phyloP scores from a whole-genome alignment of 805 yeast species.

The Sugiyamaella chiloensis region DNA sequence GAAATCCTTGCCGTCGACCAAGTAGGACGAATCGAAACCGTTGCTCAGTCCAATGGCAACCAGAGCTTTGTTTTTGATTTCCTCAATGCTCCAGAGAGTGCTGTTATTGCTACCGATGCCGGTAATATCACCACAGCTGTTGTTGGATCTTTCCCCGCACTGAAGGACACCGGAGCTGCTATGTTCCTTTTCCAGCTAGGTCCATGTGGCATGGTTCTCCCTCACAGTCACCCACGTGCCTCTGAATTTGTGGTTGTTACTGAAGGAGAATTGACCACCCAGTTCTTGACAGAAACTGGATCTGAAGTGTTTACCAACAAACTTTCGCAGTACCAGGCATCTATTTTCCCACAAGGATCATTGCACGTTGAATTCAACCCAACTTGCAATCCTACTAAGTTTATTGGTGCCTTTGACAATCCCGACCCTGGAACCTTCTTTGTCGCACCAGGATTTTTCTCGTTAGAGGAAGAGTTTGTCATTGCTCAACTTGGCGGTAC shows the following conservation, averaged over 20 bases:
- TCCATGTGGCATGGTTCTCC: constrained; percentile 22
- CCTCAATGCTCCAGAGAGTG: constrained; percentile 14
- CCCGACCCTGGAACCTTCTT: constrained; percentile 22
- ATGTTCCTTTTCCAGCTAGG: constrained; percentile 18
- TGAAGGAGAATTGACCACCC: constrained; percentile 18
- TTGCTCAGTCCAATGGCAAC: constrained; percentile 18
- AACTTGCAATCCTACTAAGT: constrained; percentile 17
- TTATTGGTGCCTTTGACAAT: constrained; percentile 19
- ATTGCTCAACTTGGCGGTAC: constrained; percentile 15
- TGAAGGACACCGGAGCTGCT: constrained; percentile 16
- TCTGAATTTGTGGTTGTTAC: constrained; percentile 20
- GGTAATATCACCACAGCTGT: constrained; percentile 17
- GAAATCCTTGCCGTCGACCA: constrained; percentile 17
- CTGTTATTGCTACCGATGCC: constrained; percentile 16
- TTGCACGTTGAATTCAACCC: constrained; percentile 23
- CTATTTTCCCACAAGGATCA: constrained; percentile 21
- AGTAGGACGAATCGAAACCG: constrained; percentile 12
- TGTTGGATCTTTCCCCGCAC: constrained; percentile 21
- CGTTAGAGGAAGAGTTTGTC: constrained; percentile 17
- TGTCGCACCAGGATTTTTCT: constrained; percentile 20
- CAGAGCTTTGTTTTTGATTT: constrained; percentile 22
- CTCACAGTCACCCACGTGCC: constrained; percentile 23
- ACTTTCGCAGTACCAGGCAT: constrained; percentile 14
- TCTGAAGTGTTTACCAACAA: constrained; percentile 14
- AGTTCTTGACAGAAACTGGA: constrained; percentile 22